A percentile compares a stretch with the other conserved stretches of the same genome.
Evolutionary conservation across 352 stramenopile genomes (phyloP).

Genomic region (Pythium folliculosum): DNA sequence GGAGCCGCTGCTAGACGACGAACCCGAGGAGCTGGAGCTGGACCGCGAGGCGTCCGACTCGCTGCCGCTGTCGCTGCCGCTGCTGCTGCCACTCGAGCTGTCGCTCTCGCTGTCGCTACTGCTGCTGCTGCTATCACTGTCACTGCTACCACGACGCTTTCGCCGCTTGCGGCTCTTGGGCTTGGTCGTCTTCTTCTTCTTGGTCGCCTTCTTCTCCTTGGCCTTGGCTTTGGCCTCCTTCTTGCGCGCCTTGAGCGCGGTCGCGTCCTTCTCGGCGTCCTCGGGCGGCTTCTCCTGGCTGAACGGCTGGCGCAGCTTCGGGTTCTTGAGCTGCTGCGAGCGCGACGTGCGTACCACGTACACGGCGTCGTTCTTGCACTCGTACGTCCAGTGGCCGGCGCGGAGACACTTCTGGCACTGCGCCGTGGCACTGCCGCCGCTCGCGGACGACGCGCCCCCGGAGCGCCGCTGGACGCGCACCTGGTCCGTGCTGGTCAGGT

Average conservation of each 20-base stretch:
- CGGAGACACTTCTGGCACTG: slow-evolving; percentile 87
- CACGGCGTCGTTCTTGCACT: slow-evolving; percentile 85
- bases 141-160: slow-evolving; percentile 28
- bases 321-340: slow-evolving; percentile 79
- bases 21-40: background rate
- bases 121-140: slow-evolving; percentile 20
- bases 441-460: slow-evolving; percentile 20
- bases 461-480: slow-evolving; percentile 57
- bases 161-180: slow-evolving; percentile 17
- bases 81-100: slow-evolving; percentile 26
- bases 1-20: slow-evolving; percentile 15
- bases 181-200: background rate
- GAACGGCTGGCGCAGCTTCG: slow-evolving; percentile 78
- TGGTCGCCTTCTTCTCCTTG: slow-evolving; percentile 17
- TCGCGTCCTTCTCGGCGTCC: slow-evolving; percentile 39
- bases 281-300: slow-evolving; percentile 77
- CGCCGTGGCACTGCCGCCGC: slow-evolving; percentile 29
- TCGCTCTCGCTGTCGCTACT: slow-evolving; percentile 32
- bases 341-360: slow-evolving; percentile 80
- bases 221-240: slow-evolving; percentile 25
- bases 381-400: slow-evolving; percentile 83
- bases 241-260: slow-evolving; percentile 25
- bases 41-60: slow-evolving; percentile 9
- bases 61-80: slow-evolving; percentile 15
- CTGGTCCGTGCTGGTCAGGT: slow-evolving; percentile 78